Base-by-base conservation (phyloP, 176 grass and related monocot genomes). In the Carex myosuroides region DNA sequence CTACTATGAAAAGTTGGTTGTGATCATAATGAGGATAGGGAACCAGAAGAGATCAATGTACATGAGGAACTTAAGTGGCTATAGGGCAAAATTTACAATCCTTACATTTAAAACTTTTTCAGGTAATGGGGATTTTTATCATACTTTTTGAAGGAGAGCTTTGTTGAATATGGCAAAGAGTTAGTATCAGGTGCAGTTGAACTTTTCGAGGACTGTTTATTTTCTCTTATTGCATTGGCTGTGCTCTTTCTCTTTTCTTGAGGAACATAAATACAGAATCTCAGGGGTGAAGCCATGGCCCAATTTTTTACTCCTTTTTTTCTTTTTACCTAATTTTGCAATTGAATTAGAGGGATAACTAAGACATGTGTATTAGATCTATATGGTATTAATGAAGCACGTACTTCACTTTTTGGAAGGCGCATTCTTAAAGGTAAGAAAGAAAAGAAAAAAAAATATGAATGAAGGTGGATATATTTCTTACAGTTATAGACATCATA, bases 401-500 rank as follows among this genome's bases (percentile, higher is more conserved):
- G 48, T 54, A 76, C 46, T n/a, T 48, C 12, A 55, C 42, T 29
- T 76, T 72, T 29, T 76, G 12, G 6, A 54, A 48, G 12, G 13
- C 30, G 72, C 11, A 17, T 13, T 13, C 37, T 64, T 30, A 75
- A 48, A 33, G 75, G 6, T 22, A 39, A 29, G 3, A 50, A 59
- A 72, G 39, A 41, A 41, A 41, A 41, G 39, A 6, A 81, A 64
- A 39, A 75, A 5, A 80, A 44, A 12, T 2, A 81, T 59, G n/a
- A 81, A 63, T 10, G 61, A 62, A 14, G 21, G 26, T 74, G 41
- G 6, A 76, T 33, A 57, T 35, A 55, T 67, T 44, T 42, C 33
- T 46, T 37, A 79, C 1, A 83, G 41, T 18, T 54, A 50, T 79
- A 13, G 53, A 64, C 33, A 3, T 46, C 35, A 68, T 95, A 98